These are phyloP conservation scores for Hebeloma cylindrosporum DNA, from an alignment of 768 basidiomycete species.

Conservation along the genomic window DNA sequence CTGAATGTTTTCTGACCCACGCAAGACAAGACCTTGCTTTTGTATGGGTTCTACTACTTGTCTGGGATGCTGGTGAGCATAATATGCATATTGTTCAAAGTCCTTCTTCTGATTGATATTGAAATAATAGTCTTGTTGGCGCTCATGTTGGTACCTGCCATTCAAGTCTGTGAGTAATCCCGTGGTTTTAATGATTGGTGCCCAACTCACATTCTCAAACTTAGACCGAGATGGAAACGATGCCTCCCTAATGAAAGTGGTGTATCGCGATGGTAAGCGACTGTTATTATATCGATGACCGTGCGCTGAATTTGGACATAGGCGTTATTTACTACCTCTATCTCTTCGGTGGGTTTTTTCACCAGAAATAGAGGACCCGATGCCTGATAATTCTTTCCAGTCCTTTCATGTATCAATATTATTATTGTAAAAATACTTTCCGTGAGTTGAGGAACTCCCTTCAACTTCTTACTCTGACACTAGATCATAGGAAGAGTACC, in stretches of 20 bases:
- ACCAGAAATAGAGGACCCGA: background rate
- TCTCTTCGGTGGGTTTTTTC: conserved; percentile 10
- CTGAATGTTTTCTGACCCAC: conserved; percentile 8
- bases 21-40: conserved; percentile 1
- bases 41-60: conserved; percentile 8
- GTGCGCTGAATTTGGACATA: background rate
- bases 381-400: background rate
- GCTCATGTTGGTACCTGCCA: conserved; percentile 13
- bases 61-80: conserved; percentile 15
- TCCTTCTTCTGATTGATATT: background rate
- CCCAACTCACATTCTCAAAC: background rate
- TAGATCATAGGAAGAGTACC: too few relatives aligned
- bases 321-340: conserved; percentile 14
- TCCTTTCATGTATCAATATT: conserved; percentile 11
- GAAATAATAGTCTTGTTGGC: conserved; percentile 5
- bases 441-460: too few relatives aligned
- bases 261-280: conserved; percentile 16
- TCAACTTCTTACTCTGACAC: too few relatives aligned
- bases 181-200: background rate
- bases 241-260: conserved; percentile 4
- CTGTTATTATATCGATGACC: background rate
- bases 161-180: conserved; percentile 5
- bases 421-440: conserved; percentile 8
- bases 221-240: conserved; percentile 11
- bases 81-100: background rate